phyloP scores from a whole-genome alignment of 2,329 filamentous ascomycete genomes.

The Botryotinia calthae region DNA sequence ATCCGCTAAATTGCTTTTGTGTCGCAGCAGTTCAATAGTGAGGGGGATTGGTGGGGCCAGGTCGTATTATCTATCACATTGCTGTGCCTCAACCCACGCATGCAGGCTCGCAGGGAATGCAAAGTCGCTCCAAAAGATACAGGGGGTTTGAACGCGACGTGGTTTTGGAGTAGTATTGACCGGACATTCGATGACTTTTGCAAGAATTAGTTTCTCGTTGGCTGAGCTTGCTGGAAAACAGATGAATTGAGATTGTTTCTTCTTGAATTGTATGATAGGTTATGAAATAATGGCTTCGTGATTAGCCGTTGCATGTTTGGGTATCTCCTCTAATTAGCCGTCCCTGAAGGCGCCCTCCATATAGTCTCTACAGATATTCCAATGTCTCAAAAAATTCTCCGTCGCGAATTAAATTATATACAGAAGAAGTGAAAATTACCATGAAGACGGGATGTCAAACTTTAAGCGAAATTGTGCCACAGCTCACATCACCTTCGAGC shows the following conservation, averaged over 20 bases:
- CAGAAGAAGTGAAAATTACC: background rate
- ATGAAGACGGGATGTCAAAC: background rate
- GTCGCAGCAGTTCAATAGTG: background rate
- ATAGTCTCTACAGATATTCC: background rate
- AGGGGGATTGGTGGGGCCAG: background rate
- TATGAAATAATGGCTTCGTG: background rate
- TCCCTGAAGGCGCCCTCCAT: background rate
- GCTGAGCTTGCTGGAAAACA: background rate
- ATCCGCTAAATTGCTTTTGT: background rate
- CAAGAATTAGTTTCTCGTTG: background rate
- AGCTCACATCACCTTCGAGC: background rate
- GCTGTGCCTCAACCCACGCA: conserved; percentile 4
- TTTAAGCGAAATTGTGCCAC: background rate
- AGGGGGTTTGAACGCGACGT: background rate
- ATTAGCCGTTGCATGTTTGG: background rate
- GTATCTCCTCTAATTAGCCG: background rate
- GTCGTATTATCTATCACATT: conserved; percentile 3
- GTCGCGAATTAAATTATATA: background rate
- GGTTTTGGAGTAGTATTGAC: background rate
- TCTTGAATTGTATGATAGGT: background rate
- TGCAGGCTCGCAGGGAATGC: background rate
- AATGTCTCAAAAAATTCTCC: background rate
- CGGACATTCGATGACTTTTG: background rate
- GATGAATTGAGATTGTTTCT: background rate
- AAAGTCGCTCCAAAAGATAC: background rate